phyloP scores from a whole-genome alignment of 768 basidiomycete species.

The Hericium alpestre region DNA sequence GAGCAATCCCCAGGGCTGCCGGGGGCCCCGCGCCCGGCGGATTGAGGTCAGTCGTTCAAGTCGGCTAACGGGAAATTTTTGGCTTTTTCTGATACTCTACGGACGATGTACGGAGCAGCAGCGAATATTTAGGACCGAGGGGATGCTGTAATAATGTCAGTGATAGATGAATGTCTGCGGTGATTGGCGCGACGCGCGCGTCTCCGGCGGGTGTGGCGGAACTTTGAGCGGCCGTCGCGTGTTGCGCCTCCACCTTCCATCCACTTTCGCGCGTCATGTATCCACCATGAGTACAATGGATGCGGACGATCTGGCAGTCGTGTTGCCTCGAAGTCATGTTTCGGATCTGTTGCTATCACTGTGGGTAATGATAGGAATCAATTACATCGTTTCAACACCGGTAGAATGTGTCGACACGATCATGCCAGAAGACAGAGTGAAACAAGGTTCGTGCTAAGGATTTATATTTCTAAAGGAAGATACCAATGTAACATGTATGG shows the following conservation, averaged over 20 bases:
- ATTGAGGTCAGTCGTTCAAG: conserved; percentile 31
- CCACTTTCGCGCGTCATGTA: neutral
- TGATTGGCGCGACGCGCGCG: too few species aligned
- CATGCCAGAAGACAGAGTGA: too few species aligned
- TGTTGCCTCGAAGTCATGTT: conserved; percentile 57
- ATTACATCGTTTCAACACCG: neutral
- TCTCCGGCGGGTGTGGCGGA: too few species aligned
- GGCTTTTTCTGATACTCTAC: conserved; percentile 8
- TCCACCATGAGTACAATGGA: conserved; percentile 53
- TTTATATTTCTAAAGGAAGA: too few species aligned
- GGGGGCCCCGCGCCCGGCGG: too few species aligned
- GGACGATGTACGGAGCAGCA: neutral
- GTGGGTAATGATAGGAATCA: conserved; percentile 30
- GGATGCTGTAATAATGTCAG: too few species aligned
- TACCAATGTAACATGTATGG: too few species aligned
- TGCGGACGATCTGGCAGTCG: conserved; percentile 65
- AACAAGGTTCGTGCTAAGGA: too few species aligned
- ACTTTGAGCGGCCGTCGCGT: neutral
- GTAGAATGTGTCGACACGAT: too few species aligned
- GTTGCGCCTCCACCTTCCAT: neutral
- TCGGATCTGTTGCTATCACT: conserved; percentile 68
- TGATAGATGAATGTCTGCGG: too few species aligned
- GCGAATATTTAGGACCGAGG: neutral
- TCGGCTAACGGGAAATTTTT: conserved; percentile 29
- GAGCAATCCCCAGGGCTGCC: too few species aligned